Percentiles rank a stretch among this genome's conserved stretches.
These are phyloP conservation scores for Torrubiella hemipterigena DNA, from an alignment of 2,329 filamentous ascomycete genomes.

Conservation along the genomic window DNA sequence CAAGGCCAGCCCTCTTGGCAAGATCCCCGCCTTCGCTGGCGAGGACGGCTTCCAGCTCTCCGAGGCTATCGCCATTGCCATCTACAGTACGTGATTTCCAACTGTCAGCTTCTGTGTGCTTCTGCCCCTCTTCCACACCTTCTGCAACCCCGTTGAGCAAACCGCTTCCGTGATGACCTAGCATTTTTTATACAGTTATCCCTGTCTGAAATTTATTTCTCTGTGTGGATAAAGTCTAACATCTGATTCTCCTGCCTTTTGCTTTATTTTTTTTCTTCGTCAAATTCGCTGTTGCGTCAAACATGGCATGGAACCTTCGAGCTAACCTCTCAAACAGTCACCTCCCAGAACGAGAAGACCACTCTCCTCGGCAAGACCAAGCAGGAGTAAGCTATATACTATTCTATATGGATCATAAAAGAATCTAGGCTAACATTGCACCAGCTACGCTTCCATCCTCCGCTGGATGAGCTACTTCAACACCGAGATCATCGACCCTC, in stretches of 20 bases:
- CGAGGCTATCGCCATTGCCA: constrained; percentile 88
- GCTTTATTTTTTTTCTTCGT: constrained; percentile 14
- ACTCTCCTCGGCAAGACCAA: constrained; percentile 99
- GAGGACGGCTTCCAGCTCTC: constrained; percentile 81
- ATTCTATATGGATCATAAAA: neutral
- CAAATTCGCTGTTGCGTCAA: constrained; percentile 16
- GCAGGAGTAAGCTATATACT: constrained; percentile 63
- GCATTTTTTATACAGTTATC: constrained; percentile 83
- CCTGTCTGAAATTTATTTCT: constrained; percentile 74
- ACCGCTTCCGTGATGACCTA: constrained; percentile 50
- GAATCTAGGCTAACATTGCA: constrained; percentile 3
- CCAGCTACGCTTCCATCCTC: constrained; percentile 83
- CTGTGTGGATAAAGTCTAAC: constrained; percentile 84
- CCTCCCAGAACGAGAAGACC: constrained; percentile 99
- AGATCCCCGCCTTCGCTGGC: constrained; percentile 87
- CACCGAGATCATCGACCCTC: constrained; percentile 61
- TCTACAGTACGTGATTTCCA: constrained; percentile 73
- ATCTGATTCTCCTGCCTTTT: constrained; percentile 45
- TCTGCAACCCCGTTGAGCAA: constrained; percentile 3
- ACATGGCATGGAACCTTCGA: constrained; percentile 7
- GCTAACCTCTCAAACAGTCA: constrained; percentile 50
- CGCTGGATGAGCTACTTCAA: constrained; percentile 98
- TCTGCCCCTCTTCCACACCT: constrained; percentile 6
- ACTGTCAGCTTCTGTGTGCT: constrained; percentile 6
- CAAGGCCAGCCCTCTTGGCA: constrained; percentile 77